phyloP scores from a whole-genome alignment of 495 filamentous ascomycete genomes.

The Staphylotrichum longicolle region DNA sequence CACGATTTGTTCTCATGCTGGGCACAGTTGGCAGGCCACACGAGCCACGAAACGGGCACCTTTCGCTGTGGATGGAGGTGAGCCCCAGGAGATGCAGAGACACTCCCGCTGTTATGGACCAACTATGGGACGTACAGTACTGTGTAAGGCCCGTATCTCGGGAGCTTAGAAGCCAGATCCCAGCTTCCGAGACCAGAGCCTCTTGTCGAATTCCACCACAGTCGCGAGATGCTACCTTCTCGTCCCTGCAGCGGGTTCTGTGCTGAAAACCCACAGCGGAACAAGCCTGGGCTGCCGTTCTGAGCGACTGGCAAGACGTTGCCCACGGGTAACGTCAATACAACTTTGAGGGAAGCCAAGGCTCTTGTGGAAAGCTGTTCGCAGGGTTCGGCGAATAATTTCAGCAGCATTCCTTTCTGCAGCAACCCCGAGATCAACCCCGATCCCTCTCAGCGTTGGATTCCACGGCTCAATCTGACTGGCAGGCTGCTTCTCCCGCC shows the following conservation, averaged over 20 bases:
- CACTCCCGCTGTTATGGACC: background rate
- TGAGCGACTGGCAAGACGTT: too few relatives aligned
- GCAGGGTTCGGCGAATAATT: conserved; percentile 7
- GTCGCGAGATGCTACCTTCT: conserved; percentile 10
- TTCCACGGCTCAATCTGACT: conserved; percentile 4
- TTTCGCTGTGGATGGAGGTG: background rate
- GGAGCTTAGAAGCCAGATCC: conserved; percentile 1
- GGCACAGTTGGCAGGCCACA: too few relatives aligned
- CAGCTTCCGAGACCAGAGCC: conserved; percentile 14
- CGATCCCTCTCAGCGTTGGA: conserved; percentile 7
- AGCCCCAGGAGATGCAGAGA: background rate
- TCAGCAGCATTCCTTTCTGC: conserved; percentile 12
- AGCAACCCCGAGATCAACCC: background rate
- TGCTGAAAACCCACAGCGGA: background rate
- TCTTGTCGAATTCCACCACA: conserved; percentile 12
- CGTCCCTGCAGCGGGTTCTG: conserved; percentile 5
- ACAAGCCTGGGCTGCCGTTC: background rate
- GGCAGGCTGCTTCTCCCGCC: background rate
- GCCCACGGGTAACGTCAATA: too few relatives aligned
- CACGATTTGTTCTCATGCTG: too few relatives aligned
- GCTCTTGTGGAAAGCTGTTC: too few relatives aligned
- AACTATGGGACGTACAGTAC: too few relatives aligned
- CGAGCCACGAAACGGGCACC: too few relatives aligned
- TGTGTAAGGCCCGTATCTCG: background rate
- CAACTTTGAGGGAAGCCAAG: too few relatives aligned